A percentile compares a stretch with the other conserved stretches of the same genome.
Evolutionary conservation across 352 stramenopile genomes (phyloP).

Genomic region (Phytophthora pluvialis): DNA sequence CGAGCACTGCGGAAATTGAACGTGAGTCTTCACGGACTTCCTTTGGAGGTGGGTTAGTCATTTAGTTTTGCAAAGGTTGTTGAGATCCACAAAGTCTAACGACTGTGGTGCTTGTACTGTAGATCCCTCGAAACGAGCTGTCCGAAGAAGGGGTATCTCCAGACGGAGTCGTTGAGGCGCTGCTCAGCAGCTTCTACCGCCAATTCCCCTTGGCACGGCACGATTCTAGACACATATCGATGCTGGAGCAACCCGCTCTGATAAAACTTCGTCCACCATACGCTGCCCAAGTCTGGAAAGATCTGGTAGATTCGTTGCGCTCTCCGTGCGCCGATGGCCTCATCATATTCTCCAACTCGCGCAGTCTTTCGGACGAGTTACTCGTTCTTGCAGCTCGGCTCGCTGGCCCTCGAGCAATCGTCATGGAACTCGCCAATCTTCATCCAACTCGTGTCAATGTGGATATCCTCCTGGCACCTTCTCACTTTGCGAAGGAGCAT

Average conservation of each 20-base stretch:
- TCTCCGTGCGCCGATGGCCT: conserved; percentile 44
- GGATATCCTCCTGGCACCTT: conserved; percentile 60
- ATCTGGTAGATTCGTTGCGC: conserved; percentile 30
- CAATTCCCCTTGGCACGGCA: conserved; percentile 27
- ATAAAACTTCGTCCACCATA: conserved; percentile 34
- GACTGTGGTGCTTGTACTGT: conserved; percentile 8
- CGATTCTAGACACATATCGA: conserved; percentile 20
- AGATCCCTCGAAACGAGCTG: conserved; percentile 26
- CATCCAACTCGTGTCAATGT: conserved; percentile 41
- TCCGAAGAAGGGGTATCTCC: conserved; percentile 10
- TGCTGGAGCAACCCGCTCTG: conserved; percentile 19
- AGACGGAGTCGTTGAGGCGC: conserved; percentile 3
- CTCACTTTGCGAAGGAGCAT: conserved; percentile 54
- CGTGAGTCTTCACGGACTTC: conserved; percentile 36
- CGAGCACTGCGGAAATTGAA: conserved; percentile 36
- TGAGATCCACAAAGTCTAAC: neutral
- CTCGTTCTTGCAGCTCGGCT: conserved; percentile 45
- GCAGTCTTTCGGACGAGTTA: conserved; percentile 37
- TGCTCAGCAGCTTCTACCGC: conserved; percentile 34
- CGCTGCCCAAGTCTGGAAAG: conserved; percentile 33
- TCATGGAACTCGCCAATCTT: conserved; percentile 67
- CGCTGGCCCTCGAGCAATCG: conserved; percentile 40
- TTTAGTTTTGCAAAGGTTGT: neutral
- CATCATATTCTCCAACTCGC: conserved; percentile 58
- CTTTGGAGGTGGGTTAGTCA: conserved; percentile 24